phyloP scores from a whole-genome alignment of 495 filamentous ascomycete species.

The Recurvomyces mirabilis region DNA sequence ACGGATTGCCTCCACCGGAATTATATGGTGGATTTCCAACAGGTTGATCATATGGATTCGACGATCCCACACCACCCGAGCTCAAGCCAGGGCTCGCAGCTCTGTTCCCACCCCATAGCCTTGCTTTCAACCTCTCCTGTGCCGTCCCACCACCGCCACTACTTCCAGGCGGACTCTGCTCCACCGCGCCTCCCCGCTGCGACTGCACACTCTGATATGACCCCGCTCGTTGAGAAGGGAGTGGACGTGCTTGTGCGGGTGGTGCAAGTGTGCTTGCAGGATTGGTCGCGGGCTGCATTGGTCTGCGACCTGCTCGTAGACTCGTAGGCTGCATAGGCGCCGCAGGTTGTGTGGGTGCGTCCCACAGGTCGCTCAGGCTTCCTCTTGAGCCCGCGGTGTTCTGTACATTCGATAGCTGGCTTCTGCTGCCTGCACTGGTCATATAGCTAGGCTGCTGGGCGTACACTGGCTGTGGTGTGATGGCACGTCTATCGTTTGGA shows the following conservation, averaged over 20 bases:
- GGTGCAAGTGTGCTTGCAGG: constrained; percentile 10
- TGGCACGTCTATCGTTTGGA: constrained; percentile 48
- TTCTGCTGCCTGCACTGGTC: constrained; percentile 32
- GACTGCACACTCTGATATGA: constrained; percentile 49
- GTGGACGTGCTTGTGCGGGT: constrained; percentile 36
- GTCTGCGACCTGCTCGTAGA: constrained; percentile 40
- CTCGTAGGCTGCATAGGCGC: constrained; percentile 36
- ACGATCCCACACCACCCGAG: background rate
- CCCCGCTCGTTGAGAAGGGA: constrained; percentile 59
- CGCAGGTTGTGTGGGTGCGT: constrained; percentile 42
- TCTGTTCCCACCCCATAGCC: constrained; percentile 45
- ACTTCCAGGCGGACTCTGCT: constrained; percentile 29
- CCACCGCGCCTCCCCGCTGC: constrained; percentile 20
- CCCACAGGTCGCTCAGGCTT: constrained; percentile 72
- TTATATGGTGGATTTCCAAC: constrained; percentile 4
- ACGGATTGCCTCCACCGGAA: constrained; percentile 2
- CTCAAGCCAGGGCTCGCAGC: constrained; percentile 2
- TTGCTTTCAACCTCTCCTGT: constrained; percentile 56
- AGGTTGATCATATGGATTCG: constrained; percentile 7
- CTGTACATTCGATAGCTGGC: constrained; percentile 28
- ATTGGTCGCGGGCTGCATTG: constrained; percentile 5
- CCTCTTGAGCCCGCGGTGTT: constrained; percentile 2
- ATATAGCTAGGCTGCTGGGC: constrained; percentile 25
- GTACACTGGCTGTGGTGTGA: constrained; percentile 40
- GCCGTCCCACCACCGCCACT: constrained; percentile 39